Conservation (phyloP, 768 basidiomycete genomes). For the Naganishia vaughanmartiniae region DNA sequence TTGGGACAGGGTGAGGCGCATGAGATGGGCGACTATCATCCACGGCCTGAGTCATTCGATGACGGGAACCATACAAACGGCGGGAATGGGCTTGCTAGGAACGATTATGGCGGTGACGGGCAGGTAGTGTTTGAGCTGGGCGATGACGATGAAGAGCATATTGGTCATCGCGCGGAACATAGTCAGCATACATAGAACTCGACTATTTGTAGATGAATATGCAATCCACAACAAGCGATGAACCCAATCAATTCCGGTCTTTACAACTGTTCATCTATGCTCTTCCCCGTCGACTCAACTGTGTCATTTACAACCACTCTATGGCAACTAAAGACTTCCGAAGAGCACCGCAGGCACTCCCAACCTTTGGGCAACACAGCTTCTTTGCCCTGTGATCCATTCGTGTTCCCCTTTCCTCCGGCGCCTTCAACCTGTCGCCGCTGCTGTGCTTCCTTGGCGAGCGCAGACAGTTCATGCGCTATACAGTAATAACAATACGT, state of each 20-base stretch:
- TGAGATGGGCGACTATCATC: conserved; percentile 71
- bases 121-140: conserved; percentile 57
- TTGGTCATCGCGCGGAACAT: conserved; percentile 32
- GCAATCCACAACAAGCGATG: neutral
- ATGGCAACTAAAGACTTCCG: conserved; percentile 64
- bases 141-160: conserved; percentile 58
- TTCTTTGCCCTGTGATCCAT: neutral
- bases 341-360: conserved; percentile 79
- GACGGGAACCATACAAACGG: neutral
- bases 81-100: conserved; percentile 38
- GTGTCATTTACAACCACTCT: conserved; percentile 54
- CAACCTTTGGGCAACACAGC: conserved; percentile 59
- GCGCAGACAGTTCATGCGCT: conserved; percentile 72
- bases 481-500: conserved; percentile 93
- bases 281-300: conserved; percentile 55
- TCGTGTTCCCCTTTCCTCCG: conserved; percentile 5
- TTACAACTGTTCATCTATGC: neutral
- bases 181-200: conserved; percentile 8
- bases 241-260: neutral
- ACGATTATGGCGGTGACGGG: conserved; percentile 38
- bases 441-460: conserved; percentile 51
- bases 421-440: conserved; percentile 12
- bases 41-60: conserved; percentile 23
- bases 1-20: conserved; percentile 56
- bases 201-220: neutral